These are phyloP conservation scores for Tylopilus sp. DNA, from an alignment of 768 basidiomycete genomes.

Conservation along the genomic window DNA sequence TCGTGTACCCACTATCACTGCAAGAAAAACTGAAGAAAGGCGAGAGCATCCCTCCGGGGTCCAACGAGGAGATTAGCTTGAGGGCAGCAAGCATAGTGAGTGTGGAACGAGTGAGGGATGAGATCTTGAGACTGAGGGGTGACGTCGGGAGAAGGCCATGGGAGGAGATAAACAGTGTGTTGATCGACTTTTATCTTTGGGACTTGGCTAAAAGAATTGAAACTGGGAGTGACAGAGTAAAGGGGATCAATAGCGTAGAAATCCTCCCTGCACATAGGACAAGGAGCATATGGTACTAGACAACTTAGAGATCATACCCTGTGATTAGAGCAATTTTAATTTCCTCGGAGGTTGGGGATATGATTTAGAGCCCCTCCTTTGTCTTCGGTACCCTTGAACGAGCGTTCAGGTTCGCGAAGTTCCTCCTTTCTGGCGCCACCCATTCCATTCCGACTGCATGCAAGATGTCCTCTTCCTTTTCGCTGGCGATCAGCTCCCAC, in stretches of 20 bases:
- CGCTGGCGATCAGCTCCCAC: constrained; percentile 24
- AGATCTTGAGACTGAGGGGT: constrained; percentile 40
- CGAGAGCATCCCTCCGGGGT: constrained; percentile 49
- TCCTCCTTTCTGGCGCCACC: constrained; percentile 26
- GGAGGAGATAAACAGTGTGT: constrained; percentile 58
- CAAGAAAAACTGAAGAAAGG: constrained; percentile 46
- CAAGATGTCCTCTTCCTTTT: constrained; percentile 25
- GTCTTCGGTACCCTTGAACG: constrained; percentile 3
- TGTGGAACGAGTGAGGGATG: constrained; percentile 68
- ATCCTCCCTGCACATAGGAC: constrained; percentile 75
- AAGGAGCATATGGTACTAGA: constrained; percentile 83
- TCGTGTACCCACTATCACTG: constrained; percentile 66
- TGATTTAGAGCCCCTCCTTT: not conserved
- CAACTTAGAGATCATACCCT: constrained; percentile 7
- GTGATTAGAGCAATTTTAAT: constrained; percentile 12
- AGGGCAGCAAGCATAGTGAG: constrained; percentile 78
- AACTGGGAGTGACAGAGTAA: constrained; percentile 52
- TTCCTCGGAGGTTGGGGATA: not conserved
- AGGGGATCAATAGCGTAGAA: constrained; percentile 52
- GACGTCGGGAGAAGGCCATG: constrained; percentile 23
- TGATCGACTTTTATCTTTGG: constrained; percentile 92
- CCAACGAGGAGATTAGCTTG: constrained; percentile 70
- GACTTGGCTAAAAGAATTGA: constrained; percentile 80
- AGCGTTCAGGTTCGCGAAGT: constrained; percentile 16
- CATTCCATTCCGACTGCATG: constrained; percentile 25